Evolutionary conservation across 2,329 filamentous ascomycete genomes (phyloP), one percentile per base, ranked within the genome.

Genomic region (Sarocladium brachiariae): DNA sequence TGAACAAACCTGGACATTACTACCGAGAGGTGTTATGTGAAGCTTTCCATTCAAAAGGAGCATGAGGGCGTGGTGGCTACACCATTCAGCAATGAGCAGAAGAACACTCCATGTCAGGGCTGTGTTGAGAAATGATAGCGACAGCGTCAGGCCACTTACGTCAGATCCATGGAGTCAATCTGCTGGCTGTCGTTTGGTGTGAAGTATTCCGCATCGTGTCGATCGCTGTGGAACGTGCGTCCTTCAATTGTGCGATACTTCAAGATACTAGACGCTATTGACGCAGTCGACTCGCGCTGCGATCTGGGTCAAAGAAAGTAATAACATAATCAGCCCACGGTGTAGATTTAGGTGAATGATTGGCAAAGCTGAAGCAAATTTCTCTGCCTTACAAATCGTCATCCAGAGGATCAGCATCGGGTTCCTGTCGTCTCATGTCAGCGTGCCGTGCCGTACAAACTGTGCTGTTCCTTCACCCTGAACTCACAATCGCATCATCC

Each of bases 161-260:
- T 50, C 18, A 52, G 49, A 16, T 52, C 51, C 18, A 53, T 30
- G 11, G 48, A 31, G 48, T 61, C 56, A 41, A 54, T 61, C 50
- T 60, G 57, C 50, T 56, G 47, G 13, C 58, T 55, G 23, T 62
- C 60, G 33, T 60, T 61, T 2, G 60, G 53, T 9, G 54, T 57
- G 53, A 54, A 59, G 34, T 43, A 54, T 16, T 51, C 35, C 16
- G 43, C 30, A 7, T 48, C 23, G 30, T 21, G 19, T 13, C 35
- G 23, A 27, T 62, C 61, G 50, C 55, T 59, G 49, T 65, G 63
- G 47, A 57, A 65, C 3, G 60, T 62, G 6, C 63, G 55, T 13
- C 63, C 63, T 16, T 63, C 51, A 25, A 65, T 54, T 7, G 56
- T 60, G 11, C 63, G 55, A 53, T 63, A 65, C 2, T 58, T 49